Evolutionary conservation across 148 eudicot species (phyloP).

Genomic region (Diospyros kaki): DNA sequence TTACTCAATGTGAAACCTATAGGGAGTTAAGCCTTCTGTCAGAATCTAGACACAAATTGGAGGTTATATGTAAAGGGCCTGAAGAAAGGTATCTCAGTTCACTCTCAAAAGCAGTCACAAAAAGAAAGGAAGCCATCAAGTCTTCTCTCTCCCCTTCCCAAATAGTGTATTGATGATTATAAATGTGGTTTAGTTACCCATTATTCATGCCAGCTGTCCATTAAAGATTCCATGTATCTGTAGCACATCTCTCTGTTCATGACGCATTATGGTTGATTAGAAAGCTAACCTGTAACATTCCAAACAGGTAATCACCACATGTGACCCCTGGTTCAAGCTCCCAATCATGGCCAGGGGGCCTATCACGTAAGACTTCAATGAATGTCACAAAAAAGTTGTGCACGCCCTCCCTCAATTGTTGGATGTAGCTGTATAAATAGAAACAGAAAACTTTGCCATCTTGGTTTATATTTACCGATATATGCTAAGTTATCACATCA

Average conservation of each 20-base stretch:
- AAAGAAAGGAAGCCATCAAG: background rate
- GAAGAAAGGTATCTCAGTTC: background rate
- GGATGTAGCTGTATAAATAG: slow-evolving; percentile 70
- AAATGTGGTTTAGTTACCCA: background rate
- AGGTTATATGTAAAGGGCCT: background rate
- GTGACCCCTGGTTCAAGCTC: slow-evolving; percentile 99
- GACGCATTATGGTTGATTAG: background rate
- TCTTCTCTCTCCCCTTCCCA: background rate
- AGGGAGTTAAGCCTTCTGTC: background rate
- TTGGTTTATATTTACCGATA: background rate
- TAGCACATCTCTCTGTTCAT: background rate
- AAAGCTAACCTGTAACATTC: slow-evolving; percentile 84
- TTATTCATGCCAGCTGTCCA: background rate
- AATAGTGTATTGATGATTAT: background rate
- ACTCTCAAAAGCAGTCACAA: background rate
- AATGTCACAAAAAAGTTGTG: slow-evolving; percentile 98
- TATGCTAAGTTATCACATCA: background rate
- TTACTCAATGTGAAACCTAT: background rate
- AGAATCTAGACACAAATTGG: background rate
- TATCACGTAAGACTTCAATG: slow-evolving; percentile 94
- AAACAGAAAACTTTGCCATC: background rate
- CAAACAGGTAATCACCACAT: slow-evolving; percentile 98
- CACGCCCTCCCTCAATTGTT: slow-evolving; percentile 97
- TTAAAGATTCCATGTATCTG: background rate
- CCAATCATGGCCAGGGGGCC: slow-evolving; percentile 99